phyloP scores from a whole-genome alignment of 805 yeast species.

The Lachancea waltii region DNA sequence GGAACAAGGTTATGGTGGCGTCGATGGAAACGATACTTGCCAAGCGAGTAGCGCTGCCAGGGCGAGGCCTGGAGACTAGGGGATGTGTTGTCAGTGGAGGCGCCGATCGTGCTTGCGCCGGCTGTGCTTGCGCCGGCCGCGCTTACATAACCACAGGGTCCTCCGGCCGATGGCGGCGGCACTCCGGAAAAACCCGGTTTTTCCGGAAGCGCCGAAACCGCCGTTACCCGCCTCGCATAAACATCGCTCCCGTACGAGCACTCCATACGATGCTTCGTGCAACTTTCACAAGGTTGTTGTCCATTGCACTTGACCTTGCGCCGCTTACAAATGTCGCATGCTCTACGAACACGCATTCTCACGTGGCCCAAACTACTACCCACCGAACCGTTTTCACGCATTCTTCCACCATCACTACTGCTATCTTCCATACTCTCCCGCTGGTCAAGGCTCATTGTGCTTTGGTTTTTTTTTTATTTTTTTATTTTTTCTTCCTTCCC shows the following conservation, averaged over 20 bases:
- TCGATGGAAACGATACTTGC: slow-evolving; percentile 43
- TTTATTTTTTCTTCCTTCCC: too few species aligned
- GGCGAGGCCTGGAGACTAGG: slow-evolving; percentile 13
- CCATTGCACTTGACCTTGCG: slow-evolving; percentile 38
- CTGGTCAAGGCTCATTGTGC: too few species aligned
- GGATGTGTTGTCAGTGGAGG: not conserved
- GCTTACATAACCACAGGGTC: too few species aligned
- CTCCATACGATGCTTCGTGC: slow-evolving; percentile 37
- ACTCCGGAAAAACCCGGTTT: too few species aligned
- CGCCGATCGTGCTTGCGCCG: slow-evolving; percentile 1
- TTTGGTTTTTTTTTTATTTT: too few species aligned
- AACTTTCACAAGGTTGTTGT: slow-evolving; percentile 41
- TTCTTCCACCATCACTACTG: too few species aligned
- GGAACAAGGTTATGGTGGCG: slow-evolving; percentile 42
- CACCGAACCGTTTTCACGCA: too few species aligned
- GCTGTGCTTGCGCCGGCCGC: slow-evolving; percentile 2
- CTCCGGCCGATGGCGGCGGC: too few species aligned
- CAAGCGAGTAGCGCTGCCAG: slow-evolving; percentile 30
- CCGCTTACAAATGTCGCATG: slow-evolving; percentile 21
- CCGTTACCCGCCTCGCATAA: too few species aligned
- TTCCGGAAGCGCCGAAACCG: too few species aligned
- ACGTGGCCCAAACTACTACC: too few species aligned
- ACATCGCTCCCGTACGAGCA: slow-evolving; percentile 37
- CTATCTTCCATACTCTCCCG: too few species aligned
- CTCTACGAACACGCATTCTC: slow-evolving; percentile 18